phyloP scores from a whole-genome alignment of 139 green algal genomes.

The Auxenochlorella pyrenoidosa region DNA sequence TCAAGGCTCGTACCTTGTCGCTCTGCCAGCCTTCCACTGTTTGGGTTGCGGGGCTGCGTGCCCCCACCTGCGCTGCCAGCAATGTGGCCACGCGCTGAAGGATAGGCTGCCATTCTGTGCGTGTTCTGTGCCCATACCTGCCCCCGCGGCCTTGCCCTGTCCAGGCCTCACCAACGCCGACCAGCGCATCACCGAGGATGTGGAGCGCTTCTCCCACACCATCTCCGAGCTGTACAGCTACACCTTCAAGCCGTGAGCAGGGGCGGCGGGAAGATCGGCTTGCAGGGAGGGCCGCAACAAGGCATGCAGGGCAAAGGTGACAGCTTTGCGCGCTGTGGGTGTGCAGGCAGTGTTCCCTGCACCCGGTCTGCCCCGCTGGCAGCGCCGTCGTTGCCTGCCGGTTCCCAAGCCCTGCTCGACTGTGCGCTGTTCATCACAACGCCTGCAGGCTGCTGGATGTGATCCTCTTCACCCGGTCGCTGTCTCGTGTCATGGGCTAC shows the following conservation, averaged over 20 bases:
- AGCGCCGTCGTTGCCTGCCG: background rate
- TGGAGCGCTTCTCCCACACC: conserved; percentile 91
- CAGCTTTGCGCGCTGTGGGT: too few relatives aligned
- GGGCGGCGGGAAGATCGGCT: background rate
- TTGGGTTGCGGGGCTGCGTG: too few relatives aligned
- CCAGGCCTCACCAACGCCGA: conserved; percentile 89
- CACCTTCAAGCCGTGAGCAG: conserved; percentile 88
- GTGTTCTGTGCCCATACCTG: too few relatives aligned
- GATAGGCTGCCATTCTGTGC: too few relatives aligned
- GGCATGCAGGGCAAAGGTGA: too few relatives aligned
- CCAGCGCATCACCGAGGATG: conserved; percentile 94
- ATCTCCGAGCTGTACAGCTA: conserved; percentile 91
- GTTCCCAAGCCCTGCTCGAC: background rate
- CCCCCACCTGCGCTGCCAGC: too few relatives aligned
- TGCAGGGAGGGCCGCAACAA: too few relatives aligned
- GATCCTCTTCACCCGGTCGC: conserved; percentile 89
- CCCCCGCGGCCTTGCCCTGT: too few relatives aligned
- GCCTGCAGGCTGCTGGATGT: conserved; percentile 85
- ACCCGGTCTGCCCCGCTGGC: background rate
- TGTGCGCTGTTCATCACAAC: background rate
- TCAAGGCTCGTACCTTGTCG: too few relatives aligned
- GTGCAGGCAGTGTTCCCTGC: background rate
- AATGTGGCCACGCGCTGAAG: too few relatives aligned
- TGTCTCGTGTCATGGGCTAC: conserved; percentile 91
- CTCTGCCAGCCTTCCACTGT: too few relatives aligned